phyloP scores from a whole-genome alignment of 2,329 filamentous ascomycete species.

The Clarireedia hainanense region DNA sequence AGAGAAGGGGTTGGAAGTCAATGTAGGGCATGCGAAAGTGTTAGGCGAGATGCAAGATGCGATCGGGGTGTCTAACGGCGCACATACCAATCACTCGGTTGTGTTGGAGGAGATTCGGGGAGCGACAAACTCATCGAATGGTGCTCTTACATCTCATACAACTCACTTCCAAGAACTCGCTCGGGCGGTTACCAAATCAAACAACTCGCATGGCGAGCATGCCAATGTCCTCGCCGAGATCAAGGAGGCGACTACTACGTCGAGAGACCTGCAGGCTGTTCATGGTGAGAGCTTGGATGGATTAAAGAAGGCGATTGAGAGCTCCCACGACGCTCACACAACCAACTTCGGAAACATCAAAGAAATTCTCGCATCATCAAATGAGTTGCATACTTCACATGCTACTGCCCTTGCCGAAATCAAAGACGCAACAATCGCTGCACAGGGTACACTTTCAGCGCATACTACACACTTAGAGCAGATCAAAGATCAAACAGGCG shows the following conservation, averaged over 20 bases:
- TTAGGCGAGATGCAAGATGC: constrained; percentile 11
- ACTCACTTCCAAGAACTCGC: constrained; percentile 10
- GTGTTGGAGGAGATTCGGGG: too few species aligned
- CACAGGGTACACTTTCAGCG: constrained; percentile 12
- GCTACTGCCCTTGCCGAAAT: constrained; percentile 14
- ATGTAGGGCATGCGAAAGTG: background rate
- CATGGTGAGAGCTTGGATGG: background rate
- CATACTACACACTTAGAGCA: background rate
- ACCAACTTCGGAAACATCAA: constrained; percentile 10
- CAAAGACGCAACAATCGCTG: constrained; percentile 15
- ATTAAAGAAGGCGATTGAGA: background rate
- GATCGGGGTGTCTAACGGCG: constrained; percentile 12
- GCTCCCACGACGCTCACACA: constrained; percentile 14
- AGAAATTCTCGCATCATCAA: background rate
- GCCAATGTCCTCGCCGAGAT: constrained; percentile 14
- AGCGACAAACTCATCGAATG: too few species aligned
- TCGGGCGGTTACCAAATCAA: background rate
- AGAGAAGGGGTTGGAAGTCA: too few species aligned
- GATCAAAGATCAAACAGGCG: background rate
- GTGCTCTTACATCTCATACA: constrained; percentile 6
- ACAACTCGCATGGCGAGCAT: constrained; percentile 11
- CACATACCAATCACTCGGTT: constrained; percentile 10
- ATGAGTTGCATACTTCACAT: constrained; percentile 11
- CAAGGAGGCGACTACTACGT: constrained; percentile 15
- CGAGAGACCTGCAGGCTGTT: constrained; percentile 9